These are phyloP conservation scores for Fimicolochytrium jonesii DNA, from an alignment of 192 early-diverging fungal species.

Conservation along the genomic window DNA sequence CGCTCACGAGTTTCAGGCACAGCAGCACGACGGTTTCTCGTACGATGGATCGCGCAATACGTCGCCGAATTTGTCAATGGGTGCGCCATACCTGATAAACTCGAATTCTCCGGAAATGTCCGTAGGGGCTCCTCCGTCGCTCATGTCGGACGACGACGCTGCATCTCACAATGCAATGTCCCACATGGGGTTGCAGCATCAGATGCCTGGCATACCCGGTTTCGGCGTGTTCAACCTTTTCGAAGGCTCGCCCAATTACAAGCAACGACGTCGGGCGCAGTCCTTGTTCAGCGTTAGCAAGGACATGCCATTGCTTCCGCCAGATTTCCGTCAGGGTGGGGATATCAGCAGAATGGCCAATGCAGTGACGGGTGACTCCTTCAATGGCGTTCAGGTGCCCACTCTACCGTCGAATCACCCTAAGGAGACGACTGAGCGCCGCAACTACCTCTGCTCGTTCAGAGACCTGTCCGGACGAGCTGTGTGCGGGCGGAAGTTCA, in stretches of 20 bases:
- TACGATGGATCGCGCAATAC: not conserved
- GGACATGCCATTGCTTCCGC: too few species aligned
- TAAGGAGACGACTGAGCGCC: constrained; percentile 11
- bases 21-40: not conserved
- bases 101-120: constrained; percentile 25
- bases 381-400: too few species aligned
- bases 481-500: constrained; percentile 49
- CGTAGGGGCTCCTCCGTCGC: constrained; percentile 5
- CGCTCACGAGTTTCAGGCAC: not conserved
- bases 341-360: not conserved
- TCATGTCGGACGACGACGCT: constrained; percentile 3
- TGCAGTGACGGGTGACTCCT: too few species aligned
- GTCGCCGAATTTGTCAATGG: not conserved
- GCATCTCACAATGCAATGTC: constrained; percentile 11
- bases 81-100: constrained; percentile 3
- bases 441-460: constrained; percentile 31
- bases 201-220: constrained; percentile 28
- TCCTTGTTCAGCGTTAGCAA: constrained; percentile 21
- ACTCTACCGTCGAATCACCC: too few species aligned
- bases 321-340: too few species aligned
- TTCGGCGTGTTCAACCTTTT: constrained; percentile 54
- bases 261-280: constrained; percentile 56
- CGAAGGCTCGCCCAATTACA: constrained; percentile 68
- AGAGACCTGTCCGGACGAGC: constrained; percentile 1
- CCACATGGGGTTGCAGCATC: constrained; percentile 7